These are phyloP conservation scores for Parasarocladium wereldwijsianum DNA, from an alignment of 2,329 filamentous ascomycete genomes.

Conservation along the genomic window DNA sequence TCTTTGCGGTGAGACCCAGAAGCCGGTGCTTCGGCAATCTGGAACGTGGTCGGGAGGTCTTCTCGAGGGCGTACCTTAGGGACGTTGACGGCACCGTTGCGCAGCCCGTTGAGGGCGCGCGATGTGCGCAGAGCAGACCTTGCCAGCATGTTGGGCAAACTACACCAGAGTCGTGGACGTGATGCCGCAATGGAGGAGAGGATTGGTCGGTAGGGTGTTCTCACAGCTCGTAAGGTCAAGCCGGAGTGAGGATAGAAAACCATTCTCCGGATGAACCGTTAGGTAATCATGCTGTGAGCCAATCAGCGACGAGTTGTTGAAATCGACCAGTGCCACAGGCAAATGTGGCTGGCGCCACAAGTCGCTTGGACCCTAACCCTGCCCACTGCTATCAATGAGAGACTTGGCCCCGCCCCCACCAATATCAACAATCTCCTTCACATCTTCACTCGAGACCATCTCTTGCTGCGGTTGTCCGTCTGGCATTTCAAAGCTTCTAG, in stretches of 20 bases:
- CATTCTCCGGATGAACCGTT: too few species aligned
- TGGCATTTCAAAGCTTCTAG: slow-evolving; percentile 16
- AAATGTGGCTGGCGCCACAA: too few species aligned
- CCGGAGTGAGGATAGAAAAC: too few species aligned
- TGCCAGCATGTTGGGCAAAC: slow-evolving; percentile 67
- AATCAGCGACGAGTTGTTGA: too few species aligned
- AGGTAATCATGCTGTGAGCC: too few species aligned
- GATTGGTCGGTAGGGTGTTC: too few species aligned
- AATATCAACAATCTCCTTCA: slow-evolving; percentile 7
- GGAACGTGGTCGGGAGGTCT: slow-evolving; percentile 13
- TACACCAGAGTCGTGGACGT: slow-evolving; percentile 22
- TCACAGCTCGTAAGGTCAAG: too few species aligned
- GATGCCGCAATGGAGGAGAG: slow-evolving; percentile 18
- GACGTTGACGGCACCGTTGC: slow-evolving; percentile 57
- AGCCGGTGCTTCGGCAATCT: slow-evolving; percentile 22
- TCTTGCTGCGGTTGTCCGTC: slow-evolving; percentile 1
- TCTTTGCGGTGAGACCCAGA: too few species aligned
- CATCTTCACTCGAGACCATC: background rate
- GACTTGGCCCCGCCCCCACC: slow-evolving; percentile 17
- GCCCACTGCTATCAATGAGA: too few species aligned
- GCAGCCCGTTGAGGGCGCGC: slow-evolving; percentile 68
- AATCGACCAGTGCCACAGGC: too few species aligned
- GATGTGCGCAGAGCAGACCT: slow-evolving; percentile 80
- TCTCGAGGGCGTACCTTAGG: slow-evolving; percentile 47
- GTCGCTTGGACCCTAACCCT: too few species aligned